These are phyloP conservation scores for Obba rivulosa DNA, from an alignment of 768 basidiomycete species.

Conservation along the genomic window DNA sequence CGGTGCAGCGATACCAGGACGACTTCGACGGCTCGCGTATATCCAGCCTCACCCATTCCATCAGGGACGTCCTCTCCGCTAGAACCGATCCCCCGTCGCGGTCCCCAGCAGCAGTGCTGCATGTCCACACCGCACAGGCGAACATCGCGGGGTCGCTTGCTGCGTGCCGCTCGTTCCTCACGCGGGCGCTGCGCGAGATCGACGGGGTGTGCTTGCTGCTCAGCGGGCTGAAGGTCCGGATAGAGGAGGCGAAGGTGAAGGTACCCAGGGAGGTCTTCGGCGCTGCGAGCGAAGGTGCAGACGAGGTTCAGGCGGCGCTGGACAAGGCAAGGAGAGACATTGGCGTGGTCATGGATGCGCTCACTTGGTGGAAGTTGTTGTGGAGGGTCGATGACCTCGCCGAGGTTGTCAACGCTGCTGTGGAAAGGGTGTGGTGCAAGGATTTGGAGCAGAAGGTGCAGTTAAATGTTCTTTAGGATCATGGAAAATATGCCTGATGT, in stretches of 20 bases:
- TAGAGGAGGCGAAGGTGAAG: conserved; percentile 19
- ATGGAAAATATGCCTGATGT: background rate
- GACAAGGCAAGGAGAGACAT: conserved; percentile 25
- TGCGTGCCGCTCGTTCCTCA: conserved; percentile 9
- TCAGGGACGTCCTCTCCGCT: conserved; percentile 25
- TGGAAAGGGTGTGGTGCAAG: conserved; percentile 33
- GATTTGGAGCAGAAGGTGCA: conserved; percentile 24
- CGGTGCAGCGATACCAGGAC: conserved; percentile 62
- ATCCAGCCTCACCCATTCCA: conserved; percentile 37
- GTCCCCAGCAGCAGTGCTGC: conserved; percentile 6
- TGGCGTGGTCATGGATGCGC: conserved; percentile 22
- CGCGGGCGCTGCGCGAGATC: conserved; percentile 11
- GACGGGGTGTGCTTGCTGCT: conserved; percentile 9
- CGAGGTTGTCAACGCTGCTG: conserved; percentile 25
- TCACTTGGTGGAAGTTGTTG: conserved; percentile 35
- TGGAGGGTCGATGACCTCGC: conserved; percentile 38
- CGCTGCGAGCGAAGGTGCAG: conserved; percentile 4
- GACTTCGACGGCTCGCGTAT: conserved; percentile 56
- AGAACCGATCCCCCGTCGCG: conserved; percentile 1
- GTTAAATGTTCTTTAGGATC: background rate
- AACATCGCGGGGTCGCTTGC: conserved; percentile 14
- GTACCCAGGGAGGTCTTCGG: conserved; percentile 19
- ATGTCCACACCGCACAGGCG: conserved; percentile 16
- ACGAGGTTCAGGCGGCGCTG: conserved; percentile 24
- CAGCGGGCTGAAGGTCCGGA: conserved; percentile 11